phyloP scores from a whole-genome alignment of 208 protist genomes.

The Trypanosoma lewisi region DNA sequence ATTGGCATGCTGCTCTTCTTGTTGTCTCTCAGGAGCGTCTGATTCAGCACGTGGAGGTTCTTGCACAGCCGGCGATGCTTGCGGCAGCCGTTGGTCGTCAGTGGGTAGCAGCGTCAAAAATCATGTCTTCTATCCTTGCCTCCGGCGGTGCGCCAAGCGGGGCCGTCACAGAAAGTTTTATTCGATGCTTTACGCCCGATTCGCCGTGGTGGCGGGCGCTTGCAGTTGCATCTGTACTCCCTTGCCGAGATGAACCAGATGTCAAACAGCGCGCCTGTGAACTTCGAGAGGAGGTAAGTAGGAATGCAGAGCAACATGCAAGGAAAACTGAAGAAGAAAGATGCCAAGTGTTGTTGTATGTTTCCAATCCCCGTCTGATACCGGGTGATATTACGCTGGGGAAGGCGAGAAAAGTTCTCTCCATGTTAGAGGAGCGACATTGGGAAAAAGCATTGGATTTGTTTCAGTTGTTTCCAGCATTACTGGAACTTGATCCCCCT shows the following conservation, averaged over 20 bases:
- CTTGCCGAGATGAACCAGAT: slow-evolving; percentile 8
- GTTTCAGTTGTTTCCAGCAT: slow-evolving; percentile 7
- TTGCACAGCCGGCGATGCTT: slow-evolving; percentile 23
- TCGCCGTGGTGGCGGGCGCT: slow-evolving; percentile 25
- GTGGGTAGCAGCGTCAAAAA: slow-evolving; percentile 14
- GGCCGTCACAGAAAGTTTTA: slow-evolving; percentile 16
- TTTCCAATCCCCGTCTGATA: background rate
- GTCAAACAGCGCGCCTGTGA: slow-evolving; percentile 2
- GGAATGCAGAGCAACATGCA: background rate
- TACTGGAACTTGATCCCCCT: slow-evolving; percentile 9
- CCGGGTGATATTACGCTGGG: slow-evolving; percentile 13
- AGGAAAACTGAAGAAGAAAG: slow-evolving; percentile 1
- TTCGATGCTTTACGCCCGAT: slow-evolving; percentile 22
- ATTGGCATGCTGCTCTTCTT: slow-evolving; percentile 16
- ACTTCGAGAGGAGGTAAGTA: slow-evolving; percentile 9
- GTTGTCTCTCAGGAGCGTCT: slow-evolving; percentile 23
- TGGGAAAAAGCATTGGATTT: slow-evolving; percentile 20
- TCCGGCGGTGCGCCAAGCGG: slow-evolving; percentile 13
- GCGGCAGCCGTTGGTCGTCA: slow-evolving; percentile 14
- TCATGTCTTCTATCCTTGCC: slow-evolving; percentile 16
- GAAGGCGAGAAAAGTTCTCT: slow-evolving; percentile 4
- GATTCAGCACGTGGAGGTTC: slow-evolving; percentile 7
- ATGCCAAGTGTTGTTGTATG: background rate
- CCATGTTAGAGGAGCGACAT: slow-evolving; percentile 2
- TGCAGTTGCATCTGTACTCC: slow-evolving; percentile 16